Evolutionary conservation across 257 asterid species (phyloP), one percentile per base, ranked within the genome.

Genomic region (Plantago ovata): DNA sequence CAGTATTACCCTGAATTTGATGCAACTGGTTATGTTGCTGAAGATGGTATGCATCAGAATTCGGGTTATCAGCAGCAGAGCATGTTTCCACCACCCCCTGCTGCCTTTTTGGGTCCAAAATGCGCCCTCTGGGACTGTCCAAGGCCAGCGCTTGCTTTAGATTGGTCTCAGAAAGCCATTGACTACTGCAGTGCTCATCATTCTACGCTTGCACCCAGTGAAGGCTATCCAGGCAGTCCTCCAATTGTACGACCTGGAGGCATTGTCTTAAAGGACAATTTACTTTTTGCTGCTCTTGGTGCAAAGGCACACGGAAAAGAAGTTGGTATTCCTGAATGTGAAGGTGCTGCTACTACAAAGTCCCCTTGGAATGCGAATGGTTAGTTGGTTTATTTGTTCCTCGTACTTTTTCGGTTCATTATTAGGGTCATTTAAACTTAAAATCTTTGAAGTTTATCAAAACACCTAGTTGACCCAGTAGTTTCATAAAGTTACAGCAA

Each of bases 71-170:
- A 77, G 58, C 74, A 77, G 58, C 82, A 78, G 44, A 82, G 75
- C 60, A 75, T 80, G 28, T 50, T 32, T 56, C 72, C 73, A 52
- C 98, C 98, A 58, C 98, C 98, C 33, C 98, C 97, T 45, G 77
- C 86, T 61, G 96, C 97, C 10, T 92, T 88, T 67, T 74, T 88
- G 72, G 98, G 98, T 47, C 95, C 97, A 63, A 92, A 85, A 70
- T 92, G 98, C 69, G 94, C 98, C 58, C 95, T 92, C 47, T 92
- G 98, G 98, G 98, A 92, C 66, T 81, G 88, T 59, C 76, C 88
- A 38, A 70, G 88, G 38, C 88, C 88, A 43, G 88, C 88, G 0
- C 53, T 75, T 36, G 66, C 77, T 24, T 58, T 69, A 60, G 85
- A 78, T 38, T 81, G 88, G 88, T 78, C 75, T 47, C 75, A 72